Base-by-base conservation (phyloP, 169 alveolate genomes). In the Plasmodium coatneyi region DNA sequence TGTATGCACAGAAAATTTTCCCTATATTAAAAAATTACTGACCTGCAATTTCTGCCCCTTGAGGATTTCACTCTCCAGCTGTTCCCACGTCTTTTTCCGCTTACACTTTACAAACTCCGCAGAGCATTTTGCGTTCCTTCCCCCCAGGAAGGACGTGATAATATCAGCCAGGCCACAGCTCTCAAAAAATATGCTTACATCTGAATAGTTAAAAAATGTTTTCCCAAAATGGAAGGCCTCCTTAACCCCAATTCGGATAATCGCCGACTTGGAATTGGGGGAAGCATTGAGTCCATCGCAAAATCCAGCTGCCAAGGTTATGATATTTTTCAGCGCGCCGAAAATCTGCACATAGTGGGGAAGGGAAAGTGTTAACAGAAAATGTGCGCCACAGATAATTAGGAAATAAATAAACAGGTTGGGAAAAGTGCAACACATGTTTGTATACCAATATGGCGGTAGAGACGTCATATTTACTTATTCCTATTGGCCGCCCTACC, bases 241-340 rank as follows among this genome's bases (percentile, higher is more conserved):
- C 82, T 95, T 97, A 82, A 98, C 96, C 28, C 99, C 99, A 32
- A 97, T 94, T 34, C 99, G 96, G 96, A 98, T 97, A 80, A 98
- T 96, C 41, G 99, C 99, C 9, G 99, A 97, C 83, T 98, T 98
- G 76, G 99, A 97, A 97, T 98, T 98, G 30, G 98, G 84, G 22
- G 99, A 98, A 60, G 96, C 96, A 22, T 98, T 98, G 82, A 98
- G 95, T 16, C 99, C 99, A 82, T 98, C 99, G 80, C 99, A 97
- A 96, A 98, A 97, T 28, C 99, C 99, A 46, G 98, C 99, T 6
- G 98, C 98, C 22, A 98, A 92, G 25, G 99, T 99, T 16, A 98
- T 97, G 46, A 97, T 97, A 92, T 98, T 98, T 95, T 98, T 98
- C 86, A 98, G 71, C n/a, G 99, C 99, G 16, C 99, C 99, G 82